phyloP scores from a whole-genome alignment of 805 yeast genomes.

The Schizosaccharomyces octosporus region DNA sequence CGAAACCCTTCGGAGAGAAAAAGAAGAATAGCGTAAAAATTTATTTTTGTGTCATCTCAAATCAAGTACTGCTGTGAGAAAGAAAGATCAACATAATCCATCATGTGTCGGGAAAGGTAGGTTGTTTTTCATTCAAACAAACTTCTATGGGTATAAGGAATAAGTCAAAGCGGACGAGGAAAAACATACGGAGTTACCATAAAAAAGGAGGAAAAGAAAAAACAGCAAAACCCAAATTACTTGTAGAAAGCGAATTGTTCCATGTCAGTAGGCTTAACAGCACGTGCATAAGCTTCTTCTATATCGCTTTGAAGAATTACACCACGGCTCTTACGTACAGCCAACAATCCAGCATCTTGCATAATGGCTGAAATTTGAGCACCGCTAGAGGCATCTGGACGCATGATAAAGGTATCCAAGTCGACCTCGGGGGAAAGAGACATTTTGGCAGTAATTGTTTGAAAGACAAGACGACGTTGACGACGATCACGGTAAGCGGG shows the following conservation, averaged over 20 bases:
- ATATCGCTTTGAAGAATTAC: conserved; percentile 86
- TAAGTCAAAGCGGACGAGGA: too few species aligned
- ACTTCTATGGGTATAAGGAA: too few species aligned
- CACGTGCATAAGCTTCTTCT: conserved; percentile 92
- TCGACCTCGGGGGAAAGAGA: conserved; percentile 94
- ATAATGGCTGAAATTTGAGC: conserved; percentile 91
- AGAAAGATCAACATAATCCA: too few species aligned
- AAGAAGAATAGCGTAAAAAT: too few species aligned
- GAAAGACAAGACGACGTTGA: conserved; percentile 86
- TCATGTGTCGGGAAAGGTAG: too few species aligned
- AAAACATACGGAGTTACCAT: too few species aligned
- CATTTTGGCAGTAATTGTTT: conserved; percentile 93
- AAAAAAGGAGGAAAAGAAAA: neutral
- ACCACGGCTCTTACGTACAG: conserved; percentile 92
- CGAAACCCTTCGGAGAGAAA: too few species aligned
- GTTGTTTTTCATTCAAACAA: too few species aligned
- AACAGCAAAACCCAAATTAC: conserved; percentile 16
- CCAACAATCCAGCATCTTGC: conserved; percentile 99
- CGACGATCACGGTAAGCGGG: conserved; percentile 91
- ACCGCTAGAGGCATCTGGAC: conserved; percentile 93
- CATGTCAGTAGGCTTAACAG: conserved; percentile 89
- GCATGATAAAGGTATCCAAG: conserved; percentile 73
- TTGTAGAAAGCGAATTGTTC: conserved; percentile 96
- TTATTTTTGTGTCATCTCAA: too few species aligned
- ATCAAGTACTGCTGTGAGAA: too few species aligned